These are phyloP conservation scores for Tympanopsis confertula DNA, from an alignment of 2,329 filamentous ascomycete genomes.

Conservation along the genomic window DNA sequence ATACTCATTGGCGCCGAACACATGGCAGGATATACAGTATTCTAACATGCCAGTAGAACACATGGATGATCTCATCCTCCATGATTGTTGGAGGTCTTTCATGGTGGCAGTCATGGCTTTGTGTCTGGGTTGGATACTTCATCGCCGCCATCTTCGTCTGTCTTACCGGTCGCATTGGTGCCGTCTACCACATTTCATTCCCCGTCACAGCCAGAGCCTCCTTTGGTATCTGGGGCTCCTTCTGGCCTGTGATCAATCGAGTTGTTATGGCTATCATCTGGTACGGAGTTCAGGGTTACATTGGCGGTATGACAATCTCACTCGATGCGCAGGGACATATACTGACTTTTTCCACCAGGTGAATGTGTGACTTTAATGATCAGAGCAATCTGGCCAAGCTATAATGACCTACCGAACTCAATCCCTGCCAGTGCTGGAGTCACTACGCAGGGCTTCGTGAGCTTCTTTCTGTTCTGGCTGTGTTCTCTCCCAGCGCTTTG, in stretches of 20 bases:
- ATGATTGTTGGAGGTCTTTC: not conserved
- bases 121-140: constrained; percentile 17
- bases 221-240: constrained; percentile 29
- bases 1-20: not conserved
- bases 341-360: constrained; percentile 8
- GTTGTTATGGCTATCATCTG: constrained; percentile 32
- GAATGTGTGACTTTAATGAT: constrained; percentile 27
- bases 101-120: constrained; percentile 1
- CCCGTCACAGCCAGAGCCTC: constrained; percentile 26
- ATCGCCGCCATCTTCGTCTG: constrained; percentile 26
- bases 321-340: constrained; percentile 10
- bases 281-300: constrained; percentile 27
- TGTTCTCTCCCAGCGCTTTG: constrained; percentile 3
- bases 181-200: constrained; percentile 28
- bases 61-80: constrained; percentile 1
- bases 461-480: constrained; percentile 22
- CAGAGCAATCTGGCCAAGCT: constrained; percentile 26
- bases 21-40: too few relatives aligned
- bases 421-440: constrained; percentile 26
- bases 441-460: constrained; percentile 21
- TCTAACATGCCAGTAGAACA: constrained; percentile 1
- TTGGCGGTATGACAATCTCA: constrained; percentile 12
- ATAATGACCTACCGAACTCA: constrained; percentile 22
- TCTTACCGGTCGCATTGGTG: constrained; percentile 27
- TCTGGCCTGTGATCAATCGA: constrained; percentile 29